Base-by-base conservation (phyloP, 1,284 basidiomycete species). In the Microbotryum scabiosae region DNA sequence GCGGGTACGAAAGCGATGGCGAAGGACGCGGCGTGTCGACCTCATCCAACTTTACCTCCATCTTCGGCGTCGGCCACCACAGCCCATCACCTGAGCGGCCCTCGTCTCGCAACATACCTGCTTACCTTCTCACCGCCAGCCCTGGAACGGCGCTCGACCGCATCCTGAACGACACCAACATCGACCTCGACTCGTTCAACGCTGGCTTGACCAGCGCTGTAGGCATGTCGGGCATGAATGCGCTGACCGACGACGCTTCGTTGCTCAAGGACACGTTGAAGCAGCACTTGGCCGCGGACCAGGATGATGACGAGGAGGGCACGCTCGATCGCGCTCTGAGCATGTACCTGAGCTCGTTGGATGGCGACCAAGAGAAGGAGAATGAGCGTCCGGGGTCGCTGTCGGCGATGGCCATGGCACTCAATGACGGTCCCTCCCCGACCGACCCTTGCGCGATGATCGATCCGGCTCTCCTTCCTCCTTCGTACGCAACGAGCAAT, bases 81-180 rank as follows among this genome's bases (percentile, higher is more conserved):
- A 66, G 64, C 32, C 67, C 67, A 16, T 67, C 63, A 20, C 67
- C 65, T 10, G 49, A 41, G 14, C 21, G 20, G n/a, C 12, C 48
- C 28, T 21, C 28, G 20, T 8, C 21, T 14, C 47, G 26, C 41
- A 25, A 51, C 20, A 50, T 69, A 48, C 65, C 67, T 12, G 57
- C 54, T 44, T 69, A 67, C 56, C 61, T 69, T n/a, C 59, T 69
- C 32, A 67, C 67, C n/a, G 67, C 65, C 6, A 69, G 67, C 43
- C 67, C 67, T 1, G 67, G 67, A 9, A 69, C 67, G 9, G 67
- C 67, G 1, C 65, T 69, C 46, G 56, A 64, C 52, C 59, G 67
- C 25, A 64, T 69, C 20, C 59, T 69, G 45, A 67, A 59, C 60
- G 67, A 69, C 9, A 69, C 67, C 26, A 66, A 59, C 51, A 57